These are phyloP conservation scores for Limnomonas spitsbergensis DNA, from an alignment of 139 green algal species.

Conservation along the genomic window DNA sequence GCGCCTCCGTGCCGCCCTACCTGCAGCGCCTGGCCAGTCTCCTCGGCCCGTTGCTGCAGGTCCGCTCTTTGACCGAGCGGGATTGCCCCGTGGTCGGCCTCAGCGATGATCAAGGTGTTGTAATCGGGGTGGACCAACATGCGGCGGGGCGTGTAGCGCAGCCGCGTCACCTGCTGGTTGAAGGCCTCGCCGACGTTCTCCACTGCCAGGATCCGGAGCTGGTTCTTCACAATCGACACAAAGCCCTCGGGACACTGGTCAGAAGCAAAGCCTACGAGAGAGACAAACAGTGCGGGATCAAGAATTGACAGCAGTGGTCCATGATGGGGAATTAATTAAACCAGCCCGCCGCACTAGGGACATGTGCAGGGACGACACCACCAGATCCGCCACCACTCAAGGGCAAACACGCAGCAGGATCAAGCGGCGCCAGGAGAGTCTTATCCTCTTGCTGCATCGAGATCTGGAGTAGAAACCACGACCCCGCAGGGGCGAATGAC, in stretches of 20 bases:
- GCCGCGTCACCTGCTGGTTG: conserved; percentile 72
- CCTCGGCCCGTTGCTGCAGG: conserved; percentile 29
- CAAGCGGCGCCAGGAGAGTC: too few species aligned
- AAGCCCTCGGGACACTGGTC: conserved; percentile 97
- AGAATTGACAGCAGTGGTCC: too few species aligned
- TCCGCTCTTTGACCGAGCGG: conserved; percentile 59
- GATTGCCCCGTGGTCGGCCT: conserved; percentile 77
- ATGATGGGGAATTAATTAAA: too few species aligned
- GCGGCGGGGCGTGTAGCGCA: conserved; percentile 93
- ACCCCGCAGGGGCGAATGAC: too few species aligned
- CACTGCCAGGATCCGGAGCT: conserved; percentile 86
- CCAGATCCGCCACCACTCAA: too few species aligned
- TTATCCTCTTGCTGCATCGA: too few species aligned
- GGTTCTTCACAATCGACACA: conserved; percentile 81
- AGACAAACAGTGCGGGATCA: too few species aligned
- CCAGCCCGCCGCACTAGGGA: too few species aligned
- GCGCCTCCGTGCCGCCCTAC: too few species aligned
- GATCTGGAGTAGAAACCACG: too few species aligned
- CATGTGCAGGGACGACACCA: too few species aligned
- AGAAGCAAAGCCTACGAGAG: conserved; percentile 71
- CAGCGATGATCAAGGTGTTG: conserved; percentile 59
- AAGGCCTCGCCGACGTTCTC: conserved; percentile 92
- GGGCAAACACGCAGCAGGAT: too few species aligned
- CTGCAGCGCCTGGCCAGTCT: conserved; percentile 20
- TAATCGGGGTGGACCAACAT: conserved; percentile 79